These are phyloP conservation scores for Tuber aestivum DNA, from an alignment of 495 filamentous ascomycete species.

Conservation along the genomic window DNA sequence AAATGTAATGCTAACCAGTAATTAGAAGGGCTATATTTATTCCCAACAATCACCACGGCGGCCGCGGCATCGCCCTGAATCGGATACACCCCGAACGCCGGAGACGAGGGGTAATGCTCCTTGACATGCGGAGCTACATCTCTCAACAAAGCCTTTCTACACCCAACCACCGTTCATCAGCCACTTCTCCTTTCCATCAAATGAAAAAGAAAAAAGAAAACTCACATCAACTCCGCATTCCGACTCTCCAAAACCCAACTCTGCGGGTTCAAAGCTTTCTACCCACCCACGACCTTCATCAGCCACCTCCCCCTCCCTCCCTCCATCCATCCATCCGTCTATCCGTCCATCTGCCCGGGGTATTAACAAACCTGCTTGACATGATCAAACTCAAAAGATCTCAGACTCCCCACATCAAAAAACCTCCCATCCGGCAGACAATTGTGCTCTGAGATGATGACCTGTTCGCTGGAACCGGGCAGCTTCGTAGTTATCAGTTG, in stretches of 20 bases:
- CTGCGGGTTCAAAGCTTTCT: constrained; percentile 80
- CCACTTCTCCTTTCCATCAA: background rate
- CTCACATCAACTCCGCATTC: constrained; percentile 73
- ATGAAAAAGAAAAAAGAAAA: constrained; percentile 4
- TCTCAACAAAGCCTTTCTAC: constrained; percentile 74
- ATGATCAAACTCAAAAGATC: constrained; percentile 84
- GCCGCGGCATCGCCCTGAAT: constrained; percentile 67
- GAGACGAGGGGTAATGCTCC: constrained; percentile 77
- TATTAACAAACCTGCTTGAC: constrained; percentile 58
- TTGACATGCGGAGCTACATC: constrained; percentile 66
- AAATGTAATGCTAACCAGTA: constrained; percentile 61
- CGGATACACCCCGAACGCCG: constrained; percentile 73
- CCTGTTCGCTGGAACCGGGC: constrained; percentile 73
- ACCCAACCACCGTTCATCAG: constrained; percentile 12
- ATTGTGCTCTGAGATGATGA: constrained; percentile 82
- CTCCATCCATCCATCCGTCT: background rate
- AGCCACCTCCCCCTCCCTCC: background rate
- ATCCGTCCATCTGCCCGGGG: background rate
- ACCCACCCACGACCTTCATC: constrained; percentile 1
- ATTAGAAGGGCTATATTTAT: constrained; percentile 95
- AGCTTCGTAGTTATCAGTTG: constrained; percentile 85
- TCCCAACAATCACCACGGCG: constrained; percentile 78
- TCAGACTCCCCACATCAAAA: constrained; percentile 79
- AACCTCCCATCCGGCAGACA: constrained; percentile 71
- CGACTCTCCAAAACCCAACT: constrained; percentile 73